These are phyloP conservation scores for Sporisorium sorghi DNA, from an alignment of 1,284 basidiomycete genomes.

Conservation along the genomic window DNA sequence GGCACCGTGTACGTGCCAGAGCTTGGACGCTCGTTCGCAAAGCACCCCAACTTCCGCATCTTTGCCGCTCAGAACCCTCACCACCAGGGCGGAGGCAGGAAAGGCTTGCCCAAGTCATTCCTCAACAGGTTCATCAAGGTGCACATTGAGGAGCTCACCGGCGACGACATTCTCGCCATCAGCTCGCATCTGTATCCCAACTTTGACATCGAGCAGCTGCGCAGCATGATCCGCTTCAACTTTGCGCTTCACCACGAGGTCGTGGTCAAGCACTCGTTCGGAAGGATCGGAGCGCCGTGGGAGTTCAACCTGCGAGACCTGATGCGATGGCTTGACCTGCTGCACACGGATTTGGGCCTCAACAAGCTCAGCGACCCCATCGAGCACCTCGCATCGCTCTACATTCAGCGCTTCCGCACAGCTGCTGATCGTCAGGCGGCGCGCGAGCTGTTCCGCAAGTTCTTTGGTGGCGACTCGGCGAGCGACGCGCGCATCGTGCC, in stretches of 20 bases:
- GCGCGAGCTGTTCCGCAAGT: conserved; percentile 75
- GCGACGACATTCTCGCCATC: conserved; percentile 83
- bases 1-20: conserved; percentile 96
- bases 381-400: conserved; percentile 70
- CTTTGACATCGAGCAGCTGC: conserved; percentile 72
- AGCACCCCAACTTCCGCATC: conserved; percentile 91
- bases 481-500: conserved; percentile 67
- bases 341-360: conserved; percentile 72
- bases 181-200: conserved; percentile 81
- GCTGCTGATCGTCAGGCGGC: conserved; percentile 77
- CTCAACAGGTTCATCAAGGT: conserved; percentile 98
- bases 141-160: conserved; percentile 86
- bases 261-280: conserved; percentile 78
- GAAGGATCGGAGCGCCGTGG: conserved; percentile 90
- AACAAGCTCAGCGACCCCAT: conserved; percentile 71
- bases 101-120: conserved; percentile 97
- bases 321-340: conserved; percentile 81
- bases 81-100: conserved; percentile 94
- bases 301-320: conserved; percentile 98
- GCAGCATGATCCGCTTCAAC: conserved; percentile 88
- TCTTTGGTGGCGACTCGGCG: conserved; percentile 72
- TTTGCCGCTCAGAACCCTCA: conserved; percentile 99
- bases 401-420: conserved; percentile 87
- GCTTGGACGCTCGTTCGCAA: conserved; percentile 85
- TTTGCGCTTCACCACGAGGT: conserved; percentile 77